These are phyloP conservation scores for Comarum palustre DNA, from an alignment of 306 rosid genomes.

Conservation along the genomic window DNA sequence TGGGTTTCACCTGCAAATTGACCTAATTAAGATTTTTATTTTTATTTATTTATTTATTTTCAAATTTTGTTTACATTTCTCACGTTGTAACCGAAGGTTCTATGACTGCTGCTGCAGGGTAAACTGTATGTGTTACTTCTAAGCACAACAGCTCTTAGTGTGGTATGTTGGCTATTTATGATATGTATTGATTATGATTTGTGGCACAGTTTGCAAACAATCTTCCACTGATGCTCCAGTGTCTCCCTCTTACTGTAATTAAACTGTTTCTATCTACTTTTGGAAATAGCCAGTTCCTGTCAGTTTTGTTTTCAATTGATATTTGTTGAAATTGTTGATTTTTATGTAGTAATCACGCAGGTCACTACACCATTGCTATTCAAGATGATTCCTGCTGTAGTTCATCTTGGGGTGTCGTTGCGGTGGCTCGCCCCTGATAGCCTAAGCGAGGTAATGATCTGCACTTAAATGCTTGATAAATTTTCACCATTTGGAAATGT, in stretches of 20 bases:
- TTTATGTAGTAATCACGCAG: constrained; percentile 43
- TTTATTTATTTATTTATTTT: no score
- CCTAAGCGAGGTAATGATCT: constrained; percentile 60
- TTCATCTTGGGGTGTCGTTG: constrained; percentile 71
- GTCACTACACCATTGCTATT: constrained; percentile 98
- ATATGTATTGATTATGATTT: background rate
- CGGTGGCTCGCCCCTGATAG: constrained; percentile 87
- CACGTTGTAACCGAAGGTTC: constrained; percentile 14
- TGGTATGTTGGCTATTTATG: constrained; percentile 48
- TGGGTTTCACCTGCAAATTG: constrained; percentile 28
- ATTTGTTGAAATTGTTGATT: constrained; percentile 21
- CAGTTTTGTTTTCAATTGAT: background rate
- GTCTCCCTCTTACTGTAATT: background rate
- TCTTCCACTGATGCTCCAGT: background rate
- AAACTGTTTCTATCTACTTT: background rate
- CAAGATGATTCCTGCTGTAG: constrained; percentile 86
- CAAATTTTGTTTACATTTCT: background rate
- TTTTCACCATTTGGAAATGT: constrained; percentile 11
- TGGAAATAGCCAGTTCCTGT: background rate
- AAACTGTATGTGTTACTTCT: constrained; percentile 83
- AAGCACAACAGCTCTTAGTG: constrained; percentile 95
- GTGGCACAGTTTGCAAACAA: background rate
- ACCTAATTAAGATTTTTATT: background rate
- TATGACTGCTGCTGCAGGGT: constrained; percentile 55
- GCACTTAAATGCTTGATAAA: background rate